Percentiles rank a stretch among this genome's conserved stretches.
phyloP scores from a whole-genome alignment of 1,284 basidiomycete genomes.

The Abortiporus biennis region DNA sequence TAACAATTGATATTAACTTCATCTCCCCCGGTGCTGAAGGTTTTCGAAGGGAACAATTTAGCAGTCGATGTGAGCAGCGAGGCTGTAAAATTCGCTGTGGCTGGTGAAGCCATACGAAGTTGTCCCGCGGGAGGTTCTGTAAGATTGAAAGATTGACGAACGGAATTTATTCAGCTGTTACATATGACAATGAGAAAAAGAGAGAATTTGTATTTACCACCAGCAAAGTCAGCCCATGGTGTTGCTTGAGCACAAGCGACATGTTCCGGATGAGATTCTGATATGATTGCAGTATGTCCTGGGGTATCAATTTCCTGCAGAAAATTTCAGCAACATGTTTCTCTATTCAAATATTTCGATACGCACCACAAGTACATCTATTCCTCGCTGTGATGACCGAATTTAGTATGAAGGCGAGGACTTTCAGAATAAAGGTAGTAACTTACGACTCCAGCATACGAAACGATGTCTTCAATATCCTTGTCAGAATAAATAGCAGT shows the following conservation, averaged over 20 bases:
- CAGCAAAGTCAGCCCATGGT: slow-evolving; percentile 63
- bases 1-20: slow-evolving; percentile 75
- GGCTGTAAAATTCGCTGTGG: slow-evolving; percentile 37
- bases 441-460: slow-evolving; percentile 67
- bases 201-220: slow-evolving; percentile 39
- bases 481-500: slow-evolving; percentile 49
- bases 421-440: neutral
- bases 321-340: neutral
- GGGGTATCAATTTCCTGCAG: slow-evolving; percentile 63
- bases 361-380: slow-evolving; percentile 60
- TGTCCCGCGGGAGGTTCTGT: slow-evolving; percentile 81
- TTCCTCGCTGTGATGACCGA: slow-evolving; percentile 58
- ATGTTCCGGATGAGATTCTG: slow-evolving; percentile 60
- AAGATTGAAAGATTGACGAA: neutral
- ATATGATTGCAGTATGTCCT: slow-evolving; percentile 72
- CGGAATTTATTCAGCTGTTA: too few relatives aligned
- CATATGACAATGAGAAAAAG: neutral
- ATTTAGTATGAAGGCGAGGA: neutral
- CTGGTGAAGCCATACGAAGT: slow-evolving; percentile 56
- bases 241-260: slow-evolving; percentile 62
- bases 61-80: slow-evolving; percentile 37
- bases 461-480: slow-evolving; percentile 59
- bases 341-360: neutral
- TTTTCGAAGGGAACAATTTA: slow-evolving; percentile 46
- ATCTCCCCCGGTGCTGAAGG: slow-evolving; percentile 81